Base-by-base conservation (phyloP, 192 early-diverging fungal genomes). In the Chytriomyces sp. region DNA sequence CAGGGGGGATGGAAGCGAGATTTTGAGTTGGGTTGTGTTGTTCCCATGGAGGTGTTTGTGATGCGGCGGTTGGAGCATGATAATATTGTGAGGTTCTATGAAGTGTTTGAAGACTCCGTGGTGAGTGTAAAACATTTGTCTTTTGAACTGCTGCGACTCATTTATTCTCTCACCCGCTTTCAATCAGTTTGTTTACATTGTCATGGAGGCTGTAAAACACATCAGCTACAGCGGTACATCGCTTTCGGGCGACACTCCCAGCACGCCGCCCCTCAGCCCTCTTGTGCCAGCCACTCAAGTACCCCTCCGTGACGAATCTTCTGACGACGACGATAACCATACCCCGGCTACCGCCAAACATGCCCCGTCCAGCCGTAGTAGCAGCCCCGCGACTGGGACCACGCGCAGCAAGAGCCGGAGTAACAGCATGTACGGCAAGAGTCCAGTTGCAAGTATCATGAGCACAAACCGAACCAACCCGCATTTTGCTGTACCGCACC, bases 11-110 rank as follows among this genome's bases (percentile, higher is more conserved):
- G 91, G 91, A 91, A 82, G 52, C 81, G 85, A 58, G 91, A 91
- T 63, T 74, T 84, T 66, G 64, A 78, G 26, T 70, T 90, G n/a
- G 88, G 76, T 5, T 19, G 17, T 14, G 80, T 86, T 68, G 82
- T 95, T 7, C 92, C 93, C 2, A 80, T 86, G 39, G 93, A 95
- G 74, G 89, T 93, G 17, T 89, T 88, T 69, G 86, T 94, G 39
- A 79, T 94, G 58, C 83, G 88, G 55, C 57, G 73, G 17, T 34
- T 79, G 30, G 52, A 79, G 25, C 81, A 81, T 65, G 69, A 71
- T n/a, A 67, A 82, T 53, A 77, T 86, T 52, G 74, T 86, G 12
- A 73, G 67, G 44, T 77, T 81, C 78, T 78, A 88, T 57, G 92
- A 92, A 58, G 87, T 84, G 64, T 91, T 90, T 74, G 89, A 94